Conservation (phyloP, 1,284 basidiomycete genomes). For the Sparassis latifolia region DNA sequence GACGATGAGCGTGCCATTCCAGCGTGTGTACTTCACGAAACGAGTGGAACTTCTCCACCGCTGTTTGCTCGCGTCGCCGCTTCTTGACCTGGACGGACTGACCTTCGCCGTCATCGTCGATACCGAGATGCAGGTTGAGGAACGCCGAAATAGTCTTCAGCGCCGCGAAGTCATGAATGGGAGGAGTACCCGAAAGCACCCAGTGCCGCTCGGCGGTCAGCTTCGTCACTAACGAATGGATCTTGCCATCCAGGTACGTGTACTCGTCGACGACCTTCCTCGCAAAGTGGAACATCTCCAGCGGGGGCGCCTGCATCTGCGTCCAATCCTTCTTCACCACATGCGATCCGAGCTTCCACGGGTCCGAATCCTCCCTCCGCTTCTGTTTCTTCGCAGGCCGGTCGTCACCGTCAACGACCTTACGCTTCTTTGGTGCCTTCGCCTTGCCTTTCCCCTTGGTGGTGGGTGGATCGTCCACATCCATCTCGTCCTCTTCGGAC, state of each 20-base stretch:
- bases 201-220: slow-evolving; percentile 79
- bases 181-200: slow-evolving; percentile 96
- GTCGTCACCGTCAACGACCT: slow-evolving; percentile 38
- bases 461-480: slow-evolving; percentile 40
- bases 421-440: slow-evolving; percentile 40
- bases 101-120: slow-evolving; percentile 86
- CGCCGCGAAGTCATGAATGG: slow-evolving; percentile 85
- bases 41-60: slow-evolving; percentile 90
- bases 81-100: slow-evolving; percentile 69
- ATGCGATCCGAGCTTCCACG: slow-evolving; percentile 70
- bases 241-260: slow-evolving; percentile 83
- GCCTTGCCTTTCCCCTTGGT: slow-evolving; percentile 24
- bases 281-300: slow-evolving; percentile 90
- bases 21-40: slow-evolving; percentile 91
- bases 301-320: slow-evolving; percentile 72
- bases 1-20: slow-evolving; percentile 88
- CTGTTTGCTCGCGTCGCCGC: slow-evolving; percentile 75
- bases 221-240: slow-evolving; percentile 73
- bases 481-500: slow-evolving; percentile 40
- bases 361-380: slow-evolving; percentile 62
- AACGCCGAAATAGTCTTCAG: slow-evolving; percentile 89
- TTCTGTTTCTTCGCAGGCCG: slow-evolving; percentile 54
- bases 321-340: slow-evolving; percentile 71
- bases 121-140: slow-evolving; percentile 80
- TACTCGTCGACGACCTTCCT: slow-evolving; percentile 93